Evolutionary conservation across 805 yeast species (phyloP).

Genomic region (Myxozyma nipponensis): DNA sequence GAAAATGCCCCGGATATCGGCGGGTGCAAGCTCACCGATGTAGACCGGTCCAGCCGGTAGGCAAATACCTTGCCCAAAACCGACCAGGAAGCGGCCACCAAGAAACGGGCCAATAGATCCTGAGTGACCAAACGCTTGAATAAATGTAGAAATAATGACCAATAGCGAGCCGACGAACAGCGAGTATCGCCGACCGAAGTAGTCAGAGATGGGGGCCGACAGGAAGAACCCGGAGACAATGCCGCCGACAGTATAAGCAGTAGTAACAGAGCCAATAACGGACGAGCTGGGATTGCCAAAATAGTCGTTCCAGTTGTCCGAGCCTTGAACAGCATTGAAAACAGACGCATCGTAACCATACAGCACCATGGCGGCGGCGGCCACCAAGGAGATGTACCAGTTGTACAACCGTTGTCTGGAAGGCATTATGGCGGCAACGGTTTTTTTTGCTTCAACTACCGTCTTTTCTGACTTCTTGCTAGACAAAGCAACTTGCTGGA

Average conservation of each 20-base stretch:
- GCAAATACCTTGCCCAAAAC: conserved; percentile 52
- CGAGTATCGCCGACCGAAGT: conserved; percentile 27
- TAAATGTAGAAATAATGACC: conserved; percentile 64
- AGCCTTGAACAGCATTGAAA: conserved; percentile 31
- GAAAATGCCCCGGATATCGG: conserved; percentile 30
- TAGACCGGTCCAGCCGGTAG: conserved; percentile 46
- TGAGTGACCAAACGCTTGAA: conserved; percentile 55
- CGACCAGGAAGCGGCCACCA: conserved; percentile 52
- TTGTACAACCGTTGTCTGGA: conserved; percentile 12
- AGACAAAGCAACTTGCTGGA: no score
- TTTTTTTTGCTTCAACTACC: no score
- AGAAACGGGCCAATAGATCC: conserved; percentile 45
- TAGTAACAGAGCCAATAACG: conserved; percentile 29
- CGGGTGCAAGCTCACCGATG: conserved; percentile 31
- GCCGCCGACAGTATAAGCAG: conserved; percentile 30
- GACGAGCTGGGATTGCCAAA: conserved; percentile 26
- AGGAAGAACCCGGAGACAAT: conserved; percentile 29
- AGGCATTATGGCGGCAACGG: no score
- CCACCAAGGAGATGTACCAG: conserved; percentile 30
- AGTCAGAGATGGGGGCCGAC: conserved; percentile 27
- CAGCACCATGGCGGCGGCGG: conserved; percentile 30
- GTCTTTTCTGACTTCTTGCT: no score
- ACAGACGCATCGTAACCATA: conserved; percentile 32
- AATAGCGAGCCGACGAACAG: conserved; percentile 46
- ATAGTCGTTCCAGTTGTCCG: conserved; percentile 28